Evolutionary conservation across 2,329 filamentous ascomycete species (phyloP), one percentile per base, ranked within the genome.

Genomic region (Stromatinia cepivora): DNA sequence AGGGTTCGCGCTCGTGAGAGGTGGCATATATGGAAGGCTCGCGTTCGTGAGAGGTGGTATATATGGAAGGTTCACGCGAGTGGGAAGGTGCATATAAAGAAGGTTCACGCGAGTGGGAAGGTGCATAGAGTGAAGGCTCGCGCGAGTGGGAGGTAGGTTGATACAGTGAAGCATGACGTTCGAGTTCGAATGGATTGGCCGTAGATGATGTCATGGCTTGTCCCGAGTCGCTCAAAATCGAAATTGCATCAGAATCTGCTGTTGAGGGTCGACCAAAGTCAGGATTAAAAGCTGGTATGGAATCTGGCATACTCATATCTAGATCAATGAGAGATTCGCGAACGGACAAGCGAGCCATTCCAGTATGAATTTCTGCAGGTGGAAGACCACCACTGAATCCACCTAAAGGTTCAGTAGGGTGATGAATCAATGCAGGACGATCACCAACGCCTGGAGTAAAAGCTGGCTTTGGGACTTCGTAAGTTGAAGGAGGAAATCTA

Each of bases 131-230:
- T 0, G 87, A 88, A 1, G 86, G 81, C 72, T 89, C 87, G n/a
- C 85, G 59, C 11, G 63, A 68, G 48, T 67, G 75, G 6, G 81
- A 77, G 15, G 80, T 46, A 54, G 81, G 75, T 59, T 77, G 80
- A 71, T 87, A 87, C 1, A 88, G 79, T 1, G 86, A 88, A 1
- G 86, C 81, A 73, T 89, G 87, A n/a, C 85, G 84, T 76, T 90
- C 88, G 4, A 90, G 81, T 67, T 89, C 86, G 69, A 90, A 90
- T 0, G 87, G 86, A 73, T 87, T 87, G 2, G 81, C 82, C 17
- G 83, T 81, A 36, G 85, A 83, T 45, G 85, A 77, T 69, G 88
- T 85, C 0, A 86, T 72, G 61, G 86, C 86, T 13, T 83, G 82
- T 20, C 87, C 80, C 0, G 87, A 89, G 75, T 73, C 73, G 64